Percentiles rank a stretch among this genome's conserved stretches.
These are phyloP conservation scores for Syncephalastrum sp. DNA, from an alignment of 371 early-diverging fungal species.

Conservation along the genomic window DNA sequence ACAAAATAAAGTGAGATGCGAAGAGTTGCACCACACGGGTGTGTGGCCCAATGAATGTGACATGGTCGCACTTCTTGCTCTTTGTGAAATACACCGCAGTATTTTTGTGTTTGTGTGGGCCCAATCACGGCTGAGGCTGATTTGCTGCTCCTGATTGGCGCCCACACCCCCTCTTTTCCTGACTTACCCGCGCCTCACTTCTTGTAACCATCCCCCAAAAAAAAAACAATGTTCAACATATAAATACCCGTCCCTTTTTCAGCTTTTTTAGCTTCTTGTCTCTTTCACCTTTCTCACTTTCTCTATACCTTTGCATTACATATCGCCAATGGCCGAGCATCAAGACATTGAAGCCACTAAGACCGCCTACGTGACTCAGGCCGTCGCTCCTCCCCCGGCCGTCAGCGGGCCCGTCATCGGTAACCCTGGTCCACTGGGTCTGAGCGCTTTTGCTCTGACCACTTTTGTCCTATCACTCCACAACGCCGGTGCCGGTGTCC, in stretches of 20 bases:
- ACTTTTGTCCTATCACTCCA: conserved; percentile 71
- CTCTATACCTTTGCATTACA: neutral
- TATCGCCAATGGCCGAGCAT: conserved; percentile 3
- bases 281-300: neutral
- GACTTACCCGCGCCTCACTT: too few species aligned
- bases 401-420: conserved; percentile 35
- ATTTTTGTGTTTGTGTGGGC: too few species aligned
- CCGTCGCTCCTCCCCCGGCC: conserved; percentile 11
- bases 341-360: conserved; percentile 11
- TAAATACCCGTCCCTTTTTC: conserved; percentile 5
- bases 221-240: too few species aligned
- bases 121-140: too few species aligned
- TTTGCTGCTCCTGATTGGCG: too few species aligned
- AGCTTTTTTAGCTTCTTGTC: conserved; percentile 3
- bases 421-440: conserved; percentile 77
- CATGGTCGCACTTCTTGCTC: too few species aligned
- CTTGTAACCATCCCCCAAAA: too few species aligned
- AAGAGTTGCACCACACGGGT: too few species aligned
- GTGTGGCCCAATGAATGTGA: too few species aligned
- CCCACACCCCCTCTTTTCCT: too few species aligned
- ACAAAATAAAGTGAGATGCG: too few species aligned
- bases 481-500: conserved; percentile 69
- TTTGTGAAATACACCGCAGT: too few species aligned
- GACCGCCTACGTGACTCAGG: neutral
- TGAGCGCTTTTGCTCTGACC: conserved; percentile 73